Percentiles rank a stretch among this genome's conserved stretches.
Conservation (phyloP, 2,329 filamentous ascomycete genomes). For the Cucurbitaria berberidis region DNA sequence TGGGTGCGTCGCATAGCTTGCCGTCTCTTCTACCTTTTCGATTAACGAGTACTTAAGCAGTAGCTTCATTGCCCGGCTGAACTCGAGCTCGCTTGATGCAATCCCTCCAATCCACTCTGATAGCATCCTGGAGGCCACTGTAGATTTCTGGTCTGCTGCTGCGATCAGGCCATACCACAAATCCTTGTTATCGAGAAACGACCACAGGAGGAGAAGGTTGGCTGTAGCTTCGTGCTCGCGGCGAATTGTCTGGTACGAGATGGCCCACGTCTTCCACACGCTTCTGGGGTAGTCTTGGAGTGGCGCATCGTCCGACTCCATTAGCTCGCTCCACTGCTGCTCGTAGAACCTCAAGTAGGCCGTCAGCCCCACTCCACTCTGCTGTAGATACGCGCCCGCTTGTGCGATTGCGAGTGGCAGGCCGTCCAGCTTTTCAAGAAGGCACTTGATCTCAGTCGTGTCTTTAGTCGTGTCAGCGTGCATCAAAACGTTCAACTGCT, state of each 20-base stretch:
- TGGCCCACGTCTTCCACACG: slow-evolving; percentile 41
- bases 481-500: no score
- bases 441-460: slow-evolving; percentile 7
- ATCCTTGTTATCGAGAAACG: slow-evolving; percentile 31
- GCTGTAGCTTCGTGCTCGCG: slow-evolving; percentile 24
- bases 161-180: slow-evolving; percentile 35
- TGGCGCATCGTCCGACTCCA: slow-evolving; percentile 19
- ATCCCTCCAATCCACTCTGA: slow-evolving; percentile 20
- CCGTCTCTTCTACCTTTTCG: slow-evolving; percentile 15
- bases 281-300: slow-evolving; percentile 33
- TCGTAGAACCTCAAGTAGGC: slow-evolving; percentile 34
- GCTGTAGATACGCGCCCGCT: slow-evolving; percentile 28
- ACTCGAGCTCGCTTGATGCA: slow-evolving; percentile 20
- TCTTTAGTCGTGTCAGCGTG: no score
- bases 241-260: slow-evolving; percentile 38
- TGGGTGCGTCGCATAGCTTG: slow-evolving; percentile 25
- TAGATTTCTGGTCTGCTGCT: slow-evolving; percentile 5
- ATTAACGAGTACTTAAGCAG: slow-evolving; percentile 36
- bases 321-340: slow-evolving; percentile 33
- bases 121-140: slow-evolving; percentile 7
- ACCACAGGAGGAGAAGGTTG: slow-evolving; percentile 38
- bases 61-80: slow-evolving; percentile 22
- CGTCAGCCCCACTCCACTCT: slow-evolving; percentile 20
- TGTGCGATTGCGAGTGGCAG: slow-evolving; percentile 31
- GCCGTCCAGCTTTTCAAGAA: slow-evolving; percentile 25